Conservation (phyloP, 257 asterid species). For the Rubia yunnanensis region DNA sequence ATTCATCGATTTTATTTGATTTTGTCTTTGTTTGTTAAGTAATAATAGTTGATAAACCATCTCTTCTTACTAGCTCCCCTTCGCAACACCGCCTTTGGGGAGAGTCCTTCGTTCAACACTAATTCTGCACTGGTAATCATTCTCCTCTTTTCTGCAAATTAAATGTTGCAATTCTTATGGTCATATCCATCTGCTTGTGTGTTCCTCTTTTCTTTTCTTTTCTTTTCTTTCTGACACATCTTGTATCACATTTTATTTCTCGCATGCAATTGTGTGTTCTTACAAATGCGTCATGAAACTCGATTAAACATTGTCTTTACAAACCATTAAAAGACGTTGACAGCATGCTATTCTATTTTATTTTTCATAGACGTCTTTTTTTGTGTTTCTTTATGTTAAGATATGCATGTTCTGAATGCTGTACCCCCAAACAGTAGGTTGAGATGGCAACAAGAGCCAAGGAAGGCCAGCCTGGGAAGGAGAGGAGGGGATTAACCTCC, state of each 20-base stretch:
- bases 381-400: background rate
- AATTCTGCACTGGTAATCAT: background rate
- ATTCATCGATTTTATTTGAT: too few species aligned
- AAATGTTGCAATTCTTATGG: background rate
- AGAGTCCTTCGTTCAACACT: background rate
- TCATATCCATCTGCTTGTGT: too few species aligned
- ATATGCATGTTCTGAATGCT: background rate
- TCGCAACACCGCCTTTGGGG: too few species aligned
- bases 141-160: background rate
- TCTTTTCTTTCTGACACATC: background rate
- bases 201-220: too few species aligned
- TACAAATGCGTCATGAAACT: background rate
- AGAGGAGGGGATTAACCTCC: constrained; percentile 42
- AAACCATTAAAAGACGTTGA: too few species aligned
- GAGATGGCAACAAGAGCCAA: constrained; percentile 50
- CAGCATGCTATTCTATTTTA: too few species aligned
- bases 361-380: too few species aligned
- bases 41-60: background rate
- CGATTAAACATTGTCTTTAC: too few species aligned
- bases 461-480: constrained; percentile 32
- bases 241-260: too few species aligned
- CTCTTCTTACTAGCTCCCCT: background rate
- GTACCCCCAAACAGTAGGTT: background rate
- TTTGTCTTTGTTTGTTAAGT: background rate
- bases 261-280: background rate